phyloP scores from a whole-genome alignment of 129 eudicot species.

The Ambrosia trifida region DNA sequence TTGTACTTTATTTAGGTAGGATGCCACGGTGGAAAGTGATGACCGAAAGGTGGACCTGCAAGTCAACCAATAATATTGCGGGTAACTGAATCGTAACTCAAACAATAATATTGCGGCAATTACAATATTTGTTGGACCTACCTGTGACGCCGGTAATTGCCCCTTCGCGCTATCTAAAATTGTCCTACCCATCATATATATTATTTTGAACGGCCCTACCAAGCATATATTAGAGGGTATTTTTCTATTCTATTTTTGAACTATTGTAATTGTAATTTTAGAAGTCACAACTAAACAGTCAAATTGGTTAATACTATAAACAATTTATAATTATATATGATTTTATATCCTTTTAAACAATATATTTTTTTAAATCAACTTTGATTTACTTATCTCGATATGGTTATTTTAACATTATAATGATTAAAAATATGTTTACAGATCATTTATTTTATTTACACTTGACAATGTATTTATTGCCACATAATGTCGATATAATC shows the following conservation, averaged over 20 bases:
- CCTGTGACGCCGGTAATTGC: background rate
- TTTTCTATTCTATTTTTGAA: background rate
- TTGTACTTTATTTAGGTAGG: background rate
- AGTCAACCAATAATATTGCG: slow-evolving; percentile 1
- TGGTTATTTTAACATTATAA: too few relatives aligned
- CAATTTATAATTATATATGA: too few relatives aligned
- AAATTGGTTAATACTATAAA: too few relatives aligned
- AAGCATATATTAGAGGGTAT: background rate
- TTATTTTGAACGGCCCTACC: too few relatives aligned
- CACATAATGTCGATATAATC: too few relatives aligned
- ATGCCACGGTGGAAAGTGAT: slow-evolving; percentile 13
- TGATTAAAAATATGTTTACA: too few relatives aligned
- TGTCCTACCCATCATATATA: background rate
- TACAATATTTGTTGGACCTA: slow-evolving; percentile 9
- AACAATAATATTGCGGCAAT: slow-evolving; percentile 40
- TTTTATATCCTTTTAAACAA: too few relatives aligned
- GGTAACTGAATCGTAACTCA: slow-evolving; percentile 19
- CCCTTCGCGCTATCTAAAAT: background rate
- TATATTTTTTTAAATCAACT: too few relatives aligned
- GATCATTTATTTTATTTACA: too few relatives aligned
- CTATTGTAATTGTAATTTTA: background rate
- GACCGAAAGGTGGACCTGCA: slow-evolving; percentile 19
- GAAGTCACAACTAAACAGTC: background rate
- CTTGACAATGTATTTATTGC: too few relatives aligned
- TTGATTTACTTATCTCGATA: too few relatives aligned